Percentiles rank a stretch among this genome's conserved stretches.
Evolutionary conservation across 768 basidiomycete genomes (phyloP).

Genomic region (Lyophyllum semitale): DNA sequence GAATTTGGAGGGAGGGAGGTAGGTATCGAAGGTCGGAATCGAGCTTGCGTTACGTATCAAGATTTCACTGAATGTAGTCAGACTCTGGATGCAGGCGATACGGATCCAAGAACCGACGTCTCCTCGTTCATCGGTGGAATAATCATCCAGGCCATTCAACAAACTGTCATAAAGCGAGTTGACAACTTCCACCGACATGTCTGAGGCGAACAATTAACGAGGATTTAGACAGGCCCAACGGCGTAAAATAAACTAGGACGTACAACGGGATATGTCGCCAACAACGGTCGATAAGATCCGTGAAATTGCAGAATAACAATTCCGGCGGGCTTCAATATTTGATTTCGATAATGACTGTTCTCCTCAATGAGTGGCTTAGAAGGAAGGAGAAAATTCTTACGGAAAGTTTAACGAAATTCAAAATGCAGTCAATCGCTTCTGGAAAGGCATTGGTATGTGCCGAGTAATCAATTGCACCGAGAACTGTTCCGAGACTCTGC

Average conservation of each 20-base stretch:
- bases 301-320: constrained; percentile 43
- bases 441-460: constrained; percentile 52
- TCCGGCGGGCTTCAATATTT: constrained; percentile 62
- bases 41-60: constrained; percentile 46
- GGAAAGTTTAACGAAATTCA: constrained; percentile 56
- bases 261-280: constrained; percentile 15
- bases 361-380: constrained; percentile 17
- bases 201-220: constrained; percentile 32
- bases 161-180: constrained; percentile 55
- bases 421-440: constrained; percentile 57
- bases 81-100: constrained; percentile 69
- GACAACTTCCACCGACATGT: constrained; percentile 46
- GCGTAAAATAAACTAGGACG: constrained; percentile 15
- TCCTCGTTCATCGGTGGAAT: constrained; percentile 91
- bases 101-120: constrained; percentile 98
- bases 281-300: constrained; percentile 38
- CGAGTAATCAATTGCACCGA: constrained; percentile 71
- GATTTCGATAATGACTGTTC: constrained; percentile 22
- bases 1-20: constrained; percentile 61
- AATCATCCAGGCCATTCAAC: constrained; percentile 81
- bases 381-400: constrained; percentile 36
- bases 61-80: constrained; percentile 54
- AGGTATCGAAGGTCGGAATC: constrained; percentile 52
- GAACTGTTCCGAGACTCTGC: constrained; percentile 70
- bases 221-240: background rate